Conservation (phyloP, 2,329 filamentous ascomycete genomes). For the Pseudodiploospora longispora region DNA sequence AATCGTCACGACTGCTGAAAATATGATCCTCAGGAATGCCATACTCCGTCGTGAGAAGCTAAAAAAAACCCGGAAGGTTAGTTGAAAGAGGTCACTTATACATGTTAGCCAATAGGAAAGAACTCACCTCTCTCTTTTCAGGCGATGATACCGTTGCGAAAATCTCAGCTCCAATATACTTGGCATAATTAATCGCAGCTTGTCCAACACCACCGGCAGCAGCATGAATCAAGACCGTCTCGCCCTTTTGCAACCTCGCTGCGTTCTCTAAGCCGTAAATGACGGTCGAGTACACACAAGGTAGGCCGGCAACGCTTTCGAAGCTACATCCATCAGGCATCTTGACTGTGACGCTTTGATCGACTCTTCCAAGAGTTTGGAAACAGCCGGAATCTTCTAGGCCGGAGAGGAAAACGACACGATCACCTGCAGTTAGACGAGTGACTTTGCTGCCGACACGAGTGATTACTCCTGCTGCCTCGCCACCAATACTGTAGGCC, state of each 20-base stretch:
- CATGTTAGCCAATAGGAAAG: background rate
- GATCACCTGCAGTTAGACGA: slow-evolving; percentile 17
- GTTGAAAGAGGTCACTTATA: background rate
- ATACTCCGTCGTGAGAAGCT: slow-evolving; percentile 17
- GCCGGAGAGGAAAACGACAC: slow-evolving; percentile 13
- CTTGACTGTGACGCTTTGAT: slow-evolving; percentile 1
- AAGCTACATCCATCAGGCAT: slow-evolving; percentile 11
- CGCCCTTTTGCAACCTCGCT: slow-evolving; percentile 24
- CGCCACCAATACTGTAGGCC: slow-evolving; percentile 8
- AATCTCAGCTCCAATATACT: slow-evolving; percentile 16
- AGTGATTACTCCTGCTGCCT: slow-evolving; percentile 17
- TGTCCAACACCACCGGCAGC: slow-evolving; percentile 25
- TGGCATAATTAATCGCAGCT: slow-evolving; percentile 20
- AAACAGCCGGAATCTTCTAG: slow-evolving; percentile 6
- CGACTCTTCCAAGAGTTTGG: slow-evolving; percentile 1
- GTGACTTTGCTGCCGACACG: slow-evolving; percentile 11
- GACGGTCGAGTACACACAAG: slow-evolving; percentile 13
- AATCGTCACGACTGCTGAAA: slow-evolving; percentile 19
- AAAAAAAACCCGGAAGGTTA: slow-evolving; percentile 6
- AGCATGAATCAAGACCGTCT: slow-evolving; percentile 25
- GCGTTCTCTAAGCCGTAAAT: slow-evolving; percentile 13
- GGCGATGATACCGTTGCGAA: slow-evolving; percentile 19
- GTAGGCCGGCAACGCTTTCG: slow-evolving; percentile 22
- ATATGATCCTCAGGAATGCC: slow-evolving; percentile 22
- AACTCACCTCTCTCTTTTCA: slow-evolving; percentile 19